Conservation (phyloP, 805 yeast species). For the Ogataea nonfermentans region DNA sequence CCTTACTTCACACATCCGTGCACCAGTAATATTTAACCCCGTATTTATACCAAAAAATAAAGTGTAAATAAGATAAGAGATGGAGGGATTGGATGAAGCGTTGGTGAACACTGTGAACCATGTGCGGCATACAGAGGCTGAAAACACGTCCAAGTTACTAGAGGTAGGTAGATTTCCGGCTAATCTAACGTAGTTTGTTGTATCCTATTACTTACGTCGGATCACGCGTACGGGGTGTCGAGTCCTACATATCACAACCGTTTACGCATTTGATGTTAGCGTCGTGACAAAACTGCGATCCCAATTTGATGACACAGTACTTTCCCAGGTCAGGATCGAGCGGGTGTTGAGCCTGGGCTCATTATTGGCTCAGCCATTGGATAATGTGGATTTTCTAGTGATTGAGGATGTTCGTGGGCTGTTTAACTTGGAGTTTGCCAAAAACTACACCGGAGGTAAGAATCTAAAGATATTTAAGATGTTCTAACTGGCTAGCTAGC, state of each 20-base stretch:
- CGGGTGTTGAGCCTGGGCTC: slow-evolving; percentile 19
- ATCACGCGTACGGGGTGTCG: slow-evolving; percentile 4
- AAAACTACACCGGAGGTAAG: slow-evolving; percentile 27
- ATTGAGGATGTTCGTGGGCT: slow-evolving; percentile 30
- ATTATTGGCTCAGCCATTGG: slow-evolving; percentile 3
- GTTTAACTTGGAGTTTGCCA: slow-evolving; percentile 27
- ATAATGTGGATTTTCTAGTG: slow-evolving; percentile 17
- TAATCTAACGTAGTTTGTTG: slow-evolving; percentile 7
- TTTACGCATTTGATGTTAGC: slow-evolving; percentile 2
- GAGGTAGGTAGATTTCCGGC: background rate
- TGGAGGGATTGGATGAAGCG: slow-evolving; percentile 2
- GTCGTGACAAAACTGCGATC: background rate
- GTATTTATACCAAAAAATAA: background rate
- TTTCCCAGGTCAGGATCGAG: slow-evolving; percentile 10
- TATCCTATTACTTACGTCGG: slow-evolving; percentile 14
- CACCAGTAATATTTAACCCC: slow-evolving; percentile 7
- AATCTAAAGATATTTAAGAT: background rate
- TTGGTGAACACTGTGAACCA: slow-evolving; percentile 12
- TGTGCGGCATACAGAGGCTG: slow-evolving; percentile 1
- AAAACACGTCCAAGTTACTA: background rate
- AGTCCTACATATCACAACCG: slow-evolving; percentile 4
- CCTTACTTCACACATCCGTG: slow-evolving; percentile 3
- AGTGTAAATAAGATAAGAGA: background rate
- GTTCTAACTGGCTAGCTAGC: slow-evolving; percentile 20
- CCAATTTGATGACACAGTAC: slow-evolving; percentile 1